Evolutionary conservation across 2,329 filamentous ascomycete genomes (phyloP), one percentile per base, ranked within the genome.

Genomic region (Scedosporium minutisporum): DNA sequence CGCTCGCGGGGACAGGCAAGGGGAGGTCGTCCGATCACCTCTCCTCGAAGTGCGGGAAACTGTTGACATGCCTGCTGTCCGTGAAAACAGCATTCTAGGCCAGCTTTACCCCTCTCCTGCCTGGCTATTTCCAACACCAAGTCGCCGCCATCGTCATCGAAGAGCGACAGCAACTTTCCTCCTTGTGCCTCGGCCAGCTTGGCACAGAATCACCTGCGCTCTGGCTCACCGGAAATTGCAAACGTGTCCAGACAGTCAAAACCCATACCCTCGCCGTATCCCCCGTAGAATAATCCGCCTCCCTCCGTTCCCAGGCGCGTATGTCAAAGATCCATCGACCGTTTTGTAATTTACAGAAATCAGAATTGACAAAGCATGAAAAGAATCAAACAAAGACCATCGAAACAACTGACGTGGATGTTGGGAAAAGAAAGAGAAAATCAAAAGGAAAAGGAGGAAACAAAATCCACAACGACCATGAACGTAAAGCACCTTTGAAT

Each of bases 401-500:
- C 38, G 38, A 55, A 41, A 25, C 18, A 38, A 59, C 61, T 33
- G n/a, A 29, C 21, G 5, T 38, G 44, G 25, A 44, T 33, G 57
- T 46, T 44, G 59, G 61, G 62, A 41, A 63, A 44, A 62, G 57
- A 62, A 65, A 42, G 27, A 60, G 41, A 62, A 62, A 65, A 58
- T 21, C 51, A 62, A 64, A 57, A 41, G 42, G 25, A 57, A 62
- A 64, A 59, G 64, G 65, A 63, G 63, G 63, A 64, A 61, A 66
- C 62, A 66, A 66, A 64, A 65, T 66, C 64, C 67, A 62, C 61
- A 69, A 65, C 55, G 21, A n/a, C 55, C 55, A 18, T 9, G 46
- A 18, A 51, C n/a, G 6, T 5, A 51, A 51, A 51, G 46, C n/a
- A 23, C 46, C 29, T 33, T 58, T 14, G 16, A 38, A 38, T 25